phyloP scores from a whole-genome alignment of 345 rosid genomes.

The Arabidopsis arenosa region DNA sequence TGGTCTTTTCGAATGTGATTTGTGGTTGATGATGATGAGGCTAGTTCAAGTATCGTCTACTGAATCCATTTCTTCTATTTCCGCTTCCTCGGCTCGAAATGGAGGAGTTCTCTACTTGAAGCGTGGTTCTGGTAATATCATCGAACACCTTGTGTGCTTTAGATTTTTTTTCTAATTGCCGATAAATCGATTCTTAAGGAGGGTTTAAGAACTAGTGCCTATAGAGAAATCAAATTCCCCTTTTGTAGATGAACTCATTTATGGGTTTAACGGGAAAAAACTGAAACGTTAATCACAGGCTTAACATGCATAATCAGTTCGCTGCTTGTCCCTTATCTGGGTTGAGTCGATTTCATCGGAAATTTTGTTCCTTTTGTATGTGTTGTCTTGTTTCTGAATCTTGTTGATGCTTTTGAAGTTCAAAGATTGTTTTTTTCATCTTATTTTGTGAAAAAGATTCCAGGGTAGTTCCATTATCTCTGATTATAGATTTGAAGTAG shows the following conservation, averaged over 20 bases:
- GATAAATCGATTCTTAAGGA: background rate
- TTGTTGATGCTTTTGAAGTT: constrained; percentile 25
- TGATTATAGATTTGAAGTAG: background rate
- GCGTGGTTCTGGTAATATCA: constrained; percentile 37
- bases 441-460: background rate
- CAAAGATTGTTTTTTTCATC: constrained; percentile 6
- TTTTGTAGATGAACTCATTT: background rate
- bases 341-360: background rate
- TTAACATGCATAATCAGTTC: background rate
- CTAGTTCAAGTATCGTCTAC: constrained; percentile 21
- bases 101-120: constrained; percentile 12
- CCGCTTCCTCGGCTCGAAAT: constrained; percentile 19
- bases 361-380: background rate
- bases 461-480: background rate
- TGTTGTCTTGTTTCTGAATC: background rate
- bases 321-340: background rate
- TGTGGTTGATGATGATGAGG: constrained; percentile 11
- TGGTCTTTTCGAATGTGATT: background rate
- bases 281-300: background rate
- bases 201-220: background rate
- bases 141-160: constrained; percentile 42
- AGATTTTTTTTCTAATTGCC: background rate
- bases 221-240: background rate
- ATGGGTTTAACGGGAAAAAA: background rate
- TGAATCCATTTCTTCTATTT: constrained; percentile 4